These are phyloP conservation scores for Chalciporus pseudorubinellus DNA, from an alignment of 768 basidiomycete species.

Conservation along the genomic window DNA sequence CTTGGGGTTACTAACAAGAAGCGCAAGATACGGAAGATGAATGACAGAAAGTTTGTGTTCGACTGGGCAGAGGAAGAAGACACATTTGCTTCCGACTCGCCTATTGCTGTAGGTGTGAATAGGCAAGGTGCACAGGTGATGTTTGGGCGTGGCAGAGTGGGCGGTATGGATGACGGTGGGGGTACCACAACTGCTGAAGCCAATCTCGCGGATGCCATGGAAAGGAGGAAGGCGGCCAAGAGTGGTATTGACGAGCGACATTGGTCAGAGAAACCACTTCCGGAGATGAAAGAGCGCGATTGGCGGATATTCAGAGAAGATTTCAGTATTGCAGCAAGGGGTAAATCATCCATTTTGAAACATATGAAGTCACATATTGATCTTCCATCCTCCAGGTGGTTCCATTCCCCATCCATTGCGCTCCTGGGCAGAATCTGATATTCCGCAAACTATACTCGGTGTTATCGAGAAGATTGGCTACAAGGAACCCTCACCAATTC, in stretches of 20 bases:
- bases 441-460: slow-evolving; percentile 74
- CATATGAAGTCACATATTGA: not conserved
- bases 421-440: slow-evolving; percentile 86
- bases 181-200: slow-evolving; percentile 35
- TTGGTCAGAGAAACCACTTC: slow-evolving; percentile 92
- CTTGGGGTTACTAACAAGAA: slow-evolving; percentile 94
- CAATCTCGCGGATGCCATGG: slow-evolving; percentile 78
- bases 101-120: slow-evolving; percentile 65
- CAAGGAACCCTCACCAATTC: slow-evolving; percentile 95
- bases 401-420: slow-evolving; percentile 91
- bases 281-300: slow-evolving; percentile 94
- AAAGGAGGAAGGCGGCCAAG: slow-evolving; percentile 78
- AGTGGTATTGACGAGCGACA: slow-evolving; percentile 89
- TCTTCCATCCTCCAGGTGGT: slow-evolving; percentile 56
- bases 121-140: slow-evolving; percentile 83
- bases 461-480: slow-evolving; percentile 92
- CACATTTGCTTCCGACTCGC: slow-evolving; percentile 77
- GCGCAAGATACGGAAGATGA: slow-evolving; percentile 91
- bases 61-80: slow-evolving; percentile 99
- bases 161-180: slow-evolving; percentile 83
- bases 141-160: slow-evolving; percentile 82
- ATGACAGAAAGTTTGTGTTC: slow-evolving; percentile 97
- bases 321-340: slow-evolving; percentile 92
- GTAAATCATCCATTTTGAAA: slow-evolving; percentile 36
- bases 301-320: slow-evolving; percentile 99